Base-by-base conservation (phyloP, 1,284 basidiomycete genomes). In the Blastosporella zonata region DNA sequence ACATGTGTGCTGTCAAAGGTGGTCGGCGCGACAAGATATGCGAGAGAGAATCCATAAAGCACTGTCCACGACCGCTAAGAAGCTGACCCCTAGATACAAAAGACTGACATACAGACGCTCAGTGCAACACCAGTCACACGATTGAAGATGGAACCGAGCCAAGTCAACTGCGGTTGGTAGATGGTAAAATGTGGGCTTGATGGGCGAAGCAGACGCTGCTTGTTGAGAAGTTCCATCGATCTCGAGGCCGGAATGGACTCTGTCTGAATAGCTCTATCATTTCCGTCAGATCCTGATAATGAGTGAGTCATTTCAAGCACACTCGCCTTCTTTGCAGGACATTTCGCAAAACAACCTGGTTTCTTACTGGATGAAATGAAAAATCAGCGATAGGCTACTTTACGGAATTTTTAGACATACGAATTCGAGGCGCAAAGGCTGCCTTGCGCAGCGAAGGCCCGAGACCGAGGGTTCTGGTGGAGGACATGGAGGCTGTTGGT, bases 91-190 rank as follows among this genome's bases (percentile, higher is more conserved):
- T 20, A 36, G n/a, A 35, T 2, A 23, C n/a, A 22, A 7, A 10
- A 10, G 8, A 43, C 34, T 12, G 9, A 84, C 90, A 62, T 63
- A 93, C 90, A 75, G 52, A 78, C 82, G 53, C 86, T 87, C 46
- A 99, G 75, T 8, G 76, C 90, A 18, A 71, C 78, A 52, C 97
- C 96, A 5, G 93, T 91, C 40, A 82, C 69, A 67, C 96, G 89
- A 73, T 98, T 87, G 25, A 78, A 79, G 62, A 96, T 93, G 12
- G 93, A 97, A 2, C 71, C 78, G 48, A 87, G 31, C 92, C 91
- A 97, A 36, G 96, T 98, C 39, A 93, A 69, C 68, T 97, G 95
- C 17, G 93, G 93, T 68, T 97, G 90, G 74, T 98, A 99, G 70
- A 98, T 97, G 42, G 91, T 91, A 61, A 95, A 88, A 69, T 97